These are phyloP conservation scores for Physcomitrellopsis africana DNA, from an alignment of 225 moss, liverwort and hornwort genomes.

Conservation along the genomic window DNA sequence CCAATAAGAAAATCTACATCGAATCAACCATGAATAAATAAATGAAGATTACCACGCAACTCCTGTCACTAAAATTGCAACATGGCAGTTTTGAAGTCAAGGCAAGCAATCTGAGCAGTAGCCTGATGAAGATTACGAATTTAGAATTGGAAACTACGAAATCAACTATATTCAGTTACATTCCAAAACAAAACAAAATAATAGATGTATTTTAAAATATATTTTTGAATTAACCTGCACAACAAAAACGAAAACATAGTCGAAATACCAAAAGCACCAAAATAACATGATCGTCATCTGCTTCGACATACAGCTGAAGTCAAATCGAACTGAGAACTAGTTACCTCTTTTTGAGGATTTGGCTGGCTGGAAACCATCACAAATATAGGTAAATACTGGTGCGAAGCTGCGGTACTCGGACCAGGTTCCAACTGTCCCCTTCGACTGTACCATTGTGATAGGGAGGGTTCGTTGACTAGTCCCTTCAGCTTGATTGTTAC, in stretches of 20 bases:
- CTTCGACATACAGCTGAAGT: constrained; percentile 11
- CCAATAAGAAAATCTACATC: constrained; percentile 59
- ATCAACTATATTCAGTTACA: too few relatives aligned
- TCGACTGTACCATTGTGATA: constrained; percentile 58
- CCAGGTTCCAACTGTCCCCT: constrained; percentile 59
- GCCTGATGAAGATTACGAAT: constrained; percentile 5
- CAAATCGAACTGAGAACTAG: constrained; percentile 27
- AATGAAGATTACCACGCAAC: constrained; percentile 25
- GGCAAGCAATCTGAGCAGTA: constrained; percentile 11
- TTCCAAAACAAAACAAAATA: too few relatives aligned
- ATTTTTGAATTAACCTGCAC: too few relatives aligned
- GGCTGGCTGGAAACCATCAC: constrained; percentile 90
- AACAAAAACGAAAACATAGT: too few relatives aligned
- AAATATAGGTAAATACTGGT: constrained; percentile 68
- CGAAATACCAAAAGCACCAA: constrained; percentile 1
- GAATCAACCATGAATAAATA: constrained; percentile 22
- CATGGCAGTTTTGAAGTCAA: background rate
- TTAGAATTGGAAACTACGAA: background rate
- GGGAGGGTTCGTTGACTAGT: constrained; percentile 41
- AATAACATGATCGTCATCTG: constrained; percentile 10
- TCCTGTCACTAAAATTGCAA: background rate
- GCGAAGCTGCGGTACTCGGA: constrained; percentile 49
- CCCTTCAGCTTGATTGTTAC: constrained; percentile 74
- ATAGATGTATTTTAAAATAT: too few relatives aligned
- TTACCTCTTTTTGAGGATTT: constrained; percentile 73